Evolutionary conservation across 352 stramenopile genomes (phyloP).

Genomic region (Globisporangium canariense): DNA sequence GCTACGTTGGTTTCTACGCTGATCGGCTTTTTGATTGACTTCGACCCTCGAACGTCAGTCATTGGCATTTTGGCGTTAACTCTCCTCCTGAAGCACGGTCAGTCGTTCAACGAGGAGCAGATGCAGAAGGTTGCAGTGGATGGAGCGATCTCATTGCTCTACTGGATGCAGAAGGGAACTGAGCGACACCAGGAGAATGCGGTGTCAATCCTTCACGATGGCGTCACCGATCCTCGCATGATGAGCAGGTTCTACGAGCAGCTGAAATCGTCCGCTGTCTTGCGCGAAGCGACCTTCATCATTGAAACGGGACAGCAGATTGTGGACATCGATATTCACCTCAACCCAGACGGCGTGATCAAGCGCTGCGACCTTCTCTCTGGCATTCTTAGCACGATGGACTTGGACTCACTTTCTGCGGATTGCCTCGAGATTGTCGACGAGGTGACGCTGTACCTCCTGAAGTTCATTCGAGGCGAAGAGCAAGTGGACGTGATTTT

Average conservation of each 20-base stretch:
- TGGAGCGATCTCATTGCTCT: slow-evolving; percentile 62
- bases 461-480: slow-evolving; percentile 24
- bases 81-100: slow-evolving; percentile 60
- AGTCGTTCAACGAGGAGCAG: slow-evolving; percentile 45
- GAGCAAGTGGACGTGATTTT: slow-evolving; percentile 19
- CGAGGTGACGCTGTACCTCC: slow-evolving; percentile 52
- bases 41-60: slow-evolving; percentile 68
- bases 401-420: slow-evolving; percentile 34
- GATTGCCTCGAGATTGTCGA: slow-evolving; percentile 63
- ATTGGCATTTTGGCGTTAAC: slow-evolving; percentile 68
- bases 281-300: slow-evolving; percentile 62
- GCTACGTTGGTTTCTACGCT: slow-evolving; percentile 64
- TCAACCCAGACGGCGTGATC: slow-evolving; percentile 54
- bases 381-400: slow-evolving; percentile 45
- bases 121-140: slow-evolving; percentile 78
- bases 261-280: slow-evolving; percentile 39
- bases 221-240: slow-evolving; percentile 38
- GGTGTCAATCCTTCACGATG: slow-evolving; percentile 68
- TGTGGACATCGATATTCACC: slow-evolving; percentile 55
- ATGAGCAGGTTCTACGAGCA: slow-evolving; percentile 62
- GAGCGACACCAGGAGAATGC: slow-evolving; percentile 80
- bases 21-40: slow-evolving; percentile 68
- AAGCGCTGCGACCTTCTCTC: slow-evolving; percentile 63
- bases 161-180: slow-evolving; percentile 84
- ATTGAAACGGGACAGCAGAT: slow-evolving; percentile 64